Conservation (phyloP, 1,284 basidiomycete species). For the Sanguinoderma infundibulare region DNA sequence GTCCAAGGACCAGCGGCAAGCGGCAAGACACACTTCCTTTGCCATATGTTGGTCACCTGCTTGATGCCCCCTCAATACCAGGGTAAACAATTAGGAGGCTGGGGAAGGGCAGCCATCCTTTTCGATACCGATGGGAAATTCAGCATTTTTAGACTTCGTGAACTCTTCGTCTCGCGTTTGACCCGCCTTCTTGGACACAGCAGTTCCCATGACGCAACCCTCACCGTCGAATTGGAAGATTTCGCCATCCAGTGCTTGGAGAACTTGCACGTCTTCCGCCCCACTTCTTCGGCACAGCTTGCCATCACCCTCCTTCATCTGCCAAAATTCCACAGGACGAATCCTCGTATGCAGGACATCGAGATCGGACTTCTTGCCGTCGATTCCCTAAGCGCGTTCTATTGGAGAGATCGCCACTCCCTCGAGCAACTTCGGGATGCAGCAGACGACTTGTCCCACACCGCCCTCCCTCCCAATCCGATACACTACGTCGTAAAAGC, state of each 20-base stretch:
- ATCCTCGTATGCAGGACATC: slow-evolving; percentile 45
- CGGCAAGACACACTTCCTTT: slow-evolving; percentile 77
- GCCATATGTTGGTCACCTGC: slow-evolving; percentile 64
- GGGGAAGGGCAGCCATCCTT: slow-evolving; percentile 65
- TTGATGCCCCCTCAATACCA: slow-evolving; percentile 50
- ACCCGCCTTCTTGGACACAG: slow-evolving; percentile 16
- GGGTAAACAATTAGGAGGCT: slow-evolving; percentile 49
- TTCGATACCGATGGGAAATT: slow-evolving; percentile 74
- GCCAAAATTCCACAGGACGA: slow-evolving; percentile 54
- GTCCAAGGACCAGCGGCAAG: slow-evolving; percentile 74
- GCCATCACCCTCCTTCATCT: slow-evolving; percentile 66
- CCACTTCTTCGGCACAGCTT: slow-evolving; percentile 67
- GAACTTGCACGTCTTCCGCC: slow-evolving; percentile 68
- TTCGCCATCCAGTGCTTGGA: slow-evolving; percentile 50
- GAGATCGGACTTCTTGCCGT: slow-evolving; percentile 69
- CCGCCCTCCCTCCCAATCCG: slow-evolving; percentile 33
- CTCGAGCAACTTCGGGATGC: slow-evolving; percentile 54
- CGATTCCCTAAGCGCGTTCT: slow-evolving; percentile 77
- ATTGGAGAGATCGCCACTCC: slow-evolving; percentile 75
- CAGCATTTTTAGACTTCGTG: slow-evolving; percentile 54
- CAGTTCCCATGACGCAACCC: background rate
- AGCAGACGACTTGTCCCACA: slow-evolving; percentile 17
- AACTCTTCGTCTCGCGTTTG: slow-evolving; percentile 51
- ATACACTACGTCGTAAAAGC: slow-evolving; percentile 52
- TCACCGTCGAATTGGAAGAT: slow-evolving; percentile 12